A percentile compares a stretch with the other conserved stretches of the same genome.
These are phyloP conservation scores for Aspergillus udagawae DNA, from an alignment of 2,329 filamentous ascomycete genomes.

Conservation along the genomic window DNA sequence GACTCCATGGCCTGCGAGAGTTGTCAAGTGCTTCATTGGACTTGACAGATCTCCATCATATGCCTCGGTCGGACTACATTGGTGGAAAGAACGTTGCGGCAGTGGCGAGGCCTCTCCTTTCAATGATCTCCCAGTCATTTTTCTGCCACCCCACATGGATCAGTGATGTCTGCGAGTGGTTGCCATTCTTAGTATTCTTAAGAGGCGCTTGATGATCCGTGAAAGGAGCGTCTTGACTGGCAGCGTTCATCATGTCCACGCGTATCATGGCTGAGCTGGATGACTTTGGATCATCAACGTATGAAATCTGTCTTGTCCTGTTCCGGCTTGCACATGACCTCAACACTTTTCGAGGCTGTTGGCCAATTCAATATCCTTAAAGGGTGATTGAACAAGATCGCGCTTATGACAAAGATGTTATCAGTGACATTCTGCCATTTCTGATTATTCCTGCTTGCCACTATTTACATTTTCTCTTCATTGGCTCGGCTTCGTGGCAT, in stretches of 20 bases:
- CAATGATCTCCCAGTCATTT: neutral
- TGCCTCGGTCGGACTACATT: constrained; percentile 11
- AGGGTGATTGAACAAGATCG: constrained; percentile 10
- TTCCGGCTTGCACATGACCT: constrained; percentile 5
- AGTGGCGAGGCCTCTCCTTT: neutral
- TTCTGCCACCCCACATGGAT: neutral
- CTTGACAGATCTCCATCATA: constrained; percentile 8
- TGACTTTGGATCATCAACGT: neutral
- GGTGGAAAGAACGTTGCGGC: neutral
- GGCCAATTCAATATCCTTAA: constrained; percentile 9
- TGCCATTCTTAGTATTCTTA: constrained; percentile 4
- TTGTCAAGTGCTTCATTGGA: constrained; percentile 8
- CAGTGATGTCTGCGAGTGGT: neutral
- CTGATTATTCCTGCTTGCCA: constrained; percentile 7
- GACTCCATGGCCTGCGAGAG: constrained; percentile 12
- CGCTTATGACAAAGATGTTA: constrained; percentile 10
- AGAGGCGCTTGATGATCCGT: constrained; percentile 5
- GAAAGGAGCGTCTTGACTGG: constrained; percentile 2
- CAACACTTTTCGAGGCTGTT: constrained; percentile 9
- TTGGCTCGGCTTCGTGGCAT: constrained; percentile 7
- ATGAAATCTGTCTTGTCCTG: constrained; percentile 5
- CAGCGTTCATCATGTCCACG: neutral
- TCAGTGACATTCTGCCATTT: constrained; percentile 6
- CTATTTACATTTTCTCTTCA: constrained; percentile 1
- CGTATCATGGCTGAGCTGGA: neutral